Base-by-base conservation (phyloP, 2,329 filamentous ascomycete species). In the Cryphonectria radicalis region DNA sequence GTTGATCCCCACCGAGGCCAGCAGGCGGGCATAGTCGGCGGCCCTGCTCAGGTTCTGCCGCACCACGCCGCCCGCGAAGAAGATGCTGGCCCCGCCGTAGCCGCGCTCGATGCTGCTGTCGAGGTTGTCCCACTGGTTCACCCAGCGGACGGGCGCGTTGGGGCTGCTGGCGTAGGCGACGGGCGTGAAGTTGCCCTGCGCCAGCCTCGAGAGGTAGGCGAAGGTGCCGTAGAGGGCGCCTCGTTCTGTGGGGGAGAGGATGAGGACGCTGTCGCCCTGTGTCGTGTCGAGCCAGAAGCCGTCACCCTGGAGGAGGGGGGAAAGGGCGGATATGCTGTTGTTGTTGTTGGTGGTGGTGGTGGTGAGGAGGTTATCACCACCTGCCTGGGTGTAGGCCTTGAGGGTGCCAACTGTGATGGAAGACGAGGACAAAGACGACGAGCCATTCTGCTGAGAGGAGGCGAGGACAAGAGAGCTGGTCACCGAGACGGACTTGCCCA, bases 71-170 rank as follows among this genome's bases (percentile, higher is more conserved):
- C 89, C 80, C 63, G 82, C 80, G 79, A 92, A 93, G 80, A 92
- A 93, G 69, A 93, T 91, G 0, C 90, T 93, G 0, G 84, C 80
- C 0, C 91, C 91, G 4, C 84, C 91, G 74, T 91, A 93, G 25
- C 91, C 91, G 68, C 91, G 83, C 77, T 93, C 91, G 62, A 93
- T 89, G 57, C 85, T 89, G 17, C 90, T 86, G 71, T 91, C 86
- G 77, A 93, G 82, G 74, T 93, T 92, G 77, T 93, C 90, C 91
- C 91, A 93, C 74, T 93, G 87, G 76, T 93, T 93, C 0, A 89
- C 86, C 91, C 91, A 93, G 74, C 91, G 85, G 59, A 93, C 86
- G 0, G 87, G 87, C 0, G 87, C 88, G 70, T 85, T 83, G 0
- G 90, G 90, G 73, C 87, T 91, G 11, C 84, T 85, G 2, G 84